Evolutionary conservation across 1,284 basidiomycete species (phyloP), one percentile per base, ranked within the genome.

Genomic region (Austroboletus novae-zelandiae): DNA sequence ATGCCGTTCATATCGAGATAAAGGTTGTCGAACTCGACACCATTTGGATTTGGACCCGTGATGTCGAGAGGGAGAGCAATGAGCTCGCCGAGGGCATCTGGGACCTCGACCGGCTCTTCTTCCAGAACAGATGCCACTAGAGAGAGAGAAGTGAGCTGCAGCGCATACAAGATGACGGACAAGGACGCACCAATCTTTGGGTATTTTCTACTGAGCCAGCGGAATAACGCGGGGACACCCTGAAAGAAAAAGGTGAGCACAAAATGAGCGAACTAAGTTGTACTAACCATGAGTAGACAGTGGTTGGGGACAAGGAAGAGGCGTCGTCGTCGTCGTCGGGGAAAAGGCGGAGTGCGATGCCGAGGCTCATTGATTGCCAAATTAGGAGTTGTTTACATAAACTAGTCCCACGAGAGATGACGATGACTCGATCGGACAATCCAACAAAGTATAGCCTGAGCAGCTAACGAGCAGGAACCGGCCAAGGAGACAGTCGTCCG

Each of bases 171-270:
- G 25, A 34, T 6, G 40, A 14, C 11, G 5, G 10, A 17, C 5
- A 9, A 15, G 30, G 39, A 76, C 83, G 52, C 52, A 89, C 91
- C 82, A 65, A 95, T 97, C 79, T 93, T 97, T 46, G 94, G 93
- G 68, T 98, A 97, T 72, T 96, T 97, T 77, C 89, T 94, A 68
- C 92, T 94, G 54, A 96, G 78, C 92, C 93, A 96, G 68, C 93
- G 84, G 74, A 96, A 94, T 56, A 96, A 80, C 51, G 93, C 94
- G 52, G 93, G 93, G 57, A 96, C 93, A 85, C 93, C 93, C 93
- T 94, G 51, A 2, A 54, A 47, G 39, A 43, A 18, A 18, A 20
- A 41, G 5, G 37, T 46, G 13, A 55, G 31, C 9, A 14, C 17
- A 50, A 27, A 9, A 15, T 4, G 14, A 29, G 30, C 8, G 30